Conservation (phyloP, 208 protist species). For the Entamoeba invadens region DNA sequence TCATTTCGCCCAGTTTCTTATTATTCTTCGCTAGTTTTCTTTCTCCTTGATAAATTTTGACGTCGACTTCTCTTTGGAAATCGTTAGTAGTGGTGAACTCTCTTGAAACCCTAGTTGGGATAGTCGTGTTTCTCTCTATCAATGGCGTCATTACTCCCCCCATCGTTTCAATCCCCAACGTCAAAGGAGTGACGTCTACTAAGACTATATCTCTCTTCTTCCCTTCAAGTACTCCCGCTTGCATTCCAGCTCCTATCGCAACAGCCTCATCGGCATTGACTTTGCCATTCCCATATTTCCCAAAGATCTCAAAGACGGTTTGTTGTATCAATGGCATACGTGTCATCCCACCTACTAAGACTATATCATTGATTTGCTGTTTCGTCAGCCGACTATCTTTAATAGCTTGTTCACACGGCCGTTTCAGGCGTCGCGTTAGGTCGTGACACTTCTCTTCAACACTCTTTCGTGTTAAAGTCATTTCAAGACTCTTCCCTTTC, state of each 20-base stretch:
- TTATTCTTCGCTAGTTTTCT: slow-evolving; percentile 62
- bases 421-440: slow-evolving; percentile 51
- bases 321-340: slow-evolving; percentile 71
- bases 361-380: slow-evolving; percentile 75
- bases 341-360: slow-evolving; percentile 74
- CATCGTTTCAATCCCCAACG: slow-evolving; percentile 40
- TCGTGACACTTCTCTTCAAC: slow-evolving; percentile 60
- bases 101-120: slow-evolving; percentile 85
- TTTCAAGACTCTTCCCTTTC: slow-evolving; percentile 57
- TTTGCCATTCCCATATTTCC: slow-evolving; percentile 68
- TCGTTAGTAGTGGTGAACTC: slow-evolving; percentile 68
- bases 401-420: slow-evolving; percentile 20
- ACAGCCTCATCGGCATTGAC: slow-evolving; percentile 99
- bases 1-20: slow-evolving; percentile 63
- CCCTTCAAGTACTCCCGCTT: slow-evolving; percentile 48
- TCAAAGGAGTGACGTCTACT: slow-evolving; percentile 47
- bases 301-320: slow-evolving; percentile 66
- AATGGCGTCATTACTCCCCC: slow-evolving; percentile 58
- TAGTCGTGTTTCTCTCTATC: slow-evolving; percentile 90
- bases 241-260: slow-evolving; percentile 92
- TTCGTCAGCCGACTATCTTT: slow-evolving; percentile 59
- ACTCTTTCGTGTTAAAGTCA: slow-evolving; percentile 65
- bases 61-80: slow-evolving; percentile 63
- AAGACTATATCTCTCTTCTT: slow-evolving; percentile 31
- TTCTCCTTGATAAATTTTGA: slow-evolving; percentile 75